These are phyloP conservation scores for Arthrobotrys entomopaga DNA, from an alignment of 2,329 filamentous ascomycete genomes.

Conservation along the genomic window DNA sequence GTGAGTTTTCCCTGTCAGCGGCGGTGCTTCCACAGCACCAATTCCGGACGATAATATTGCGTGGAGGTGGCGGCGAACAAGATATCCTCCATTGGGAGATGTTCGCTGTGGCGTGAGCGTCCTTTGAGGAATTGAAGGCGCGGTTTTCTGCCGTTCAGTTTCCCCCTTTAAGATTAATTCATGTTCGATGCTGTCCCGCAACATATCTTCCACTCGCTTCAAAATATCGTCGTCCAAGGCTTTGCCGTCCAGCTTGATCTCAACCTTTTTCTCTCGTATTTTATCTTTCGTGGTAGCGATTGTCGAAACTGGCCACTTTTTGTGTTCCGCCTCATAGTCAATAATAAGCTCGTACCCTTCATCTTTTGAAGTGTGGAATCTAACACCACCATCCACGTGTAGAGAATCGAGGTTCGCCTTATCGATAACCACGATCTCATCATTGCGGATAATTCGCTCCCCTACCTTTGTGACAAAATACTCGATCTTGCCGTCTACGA, in stretches of 20 bases:
- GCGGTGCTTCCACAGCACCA: conserved; percentile 35
- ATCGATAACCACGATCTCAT: conserved; percentile 47
- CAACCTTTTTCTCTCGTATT: conserved; percentile 35
- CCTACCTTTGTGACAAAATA: conserved; percentile 47
- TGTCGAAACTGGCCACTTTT: not conserved
- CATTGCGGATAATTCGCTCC: conserved; percentile 22
- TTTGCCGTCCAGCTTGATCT: conserved; percentile 47
- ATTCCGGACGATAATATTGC: conserved; percentile 45
- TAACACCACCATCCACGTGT: conserved; percentile 32
- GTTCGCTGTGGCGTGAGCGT: conserved; percentile 30
- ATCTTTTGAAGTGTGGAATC: conserved; percentile 38
- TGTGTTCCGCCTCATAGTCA: conserved; percentile 36
- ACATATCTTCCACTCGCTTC: conserved; percentile 36
- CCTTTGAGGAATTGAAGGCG: conserved; percentile 7
- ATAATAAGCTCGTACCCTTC: conserved; percentile 48
- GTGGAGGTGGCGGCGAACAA: conserved; percentile 42
- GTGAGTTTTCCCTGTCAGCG: conserved; percentile 29
- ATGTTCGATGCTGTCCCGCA: conserved; percentile 29
- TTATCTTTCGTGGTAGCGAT: conserved; percentile 19
- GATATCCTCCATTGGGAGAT: conserved; percentile 13
- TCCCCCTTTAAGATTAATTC: conserved; percentile 5
- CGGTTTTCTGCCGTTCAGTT: not conserved
- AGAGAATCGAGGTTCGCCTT: conserved; percentile 41
- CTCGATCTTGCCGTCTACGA: conserved; percentile 41
- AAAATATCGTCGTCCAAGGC: conserved; percentile 33